phyloP scores from a whole-genome alignment of 2,329 filamentous ascomycete species.

The Verticillium dahliae region DNA sequence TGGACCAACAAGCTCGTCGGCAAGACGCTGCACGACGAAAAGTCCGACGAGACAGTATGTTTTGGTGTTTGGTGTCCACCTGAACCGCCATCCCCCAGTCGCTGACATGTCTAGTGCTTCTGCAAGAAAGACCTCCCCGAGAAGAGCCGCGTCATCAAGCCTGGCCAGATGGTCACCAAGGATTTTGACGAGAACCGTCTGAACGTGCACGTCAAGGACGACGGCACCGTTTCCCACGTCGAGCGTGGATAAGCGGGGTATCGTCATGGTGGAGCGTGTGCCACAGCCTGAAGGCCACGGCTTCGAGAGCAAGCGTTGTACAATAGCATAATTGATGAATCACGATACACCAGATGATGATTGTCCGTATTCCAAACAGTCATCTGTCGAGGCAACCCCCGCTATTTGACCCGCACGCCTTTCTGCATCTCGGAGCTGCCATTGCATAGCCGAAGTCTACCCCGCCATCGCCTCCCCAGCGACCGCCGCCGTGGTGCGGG shows the following conservation, averaged over 20 bases:
- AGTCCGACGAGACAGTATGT: constrained; percentile 46
- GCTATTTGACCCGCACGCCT: neutral
- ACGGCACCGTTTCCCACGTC: constrained; percentile 55
- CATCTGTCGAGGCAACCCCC: neutral
- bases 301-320: neutral
- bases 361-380: neutral
- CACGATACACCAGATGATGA: neutral
- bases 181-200: constrained; percentile 48
- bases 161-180: constrained; percentile 50
- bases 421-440: neutral
- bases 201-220: constrained; percentile 53
- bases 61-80: neutral
- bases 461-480: constrained; percentile 15
- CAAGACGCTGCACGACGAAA: constrained; percentile 51
- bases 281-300: neutral
- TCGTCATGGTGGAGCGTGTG: constrained; percentile 21
- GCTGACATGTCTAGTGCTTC: constrained; percentile 39
- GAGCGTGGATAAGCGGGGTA: constrained; percentile 37
- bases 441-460: constrained; percentile 8
- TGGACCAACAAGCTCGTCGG: constrained; percentile 58
- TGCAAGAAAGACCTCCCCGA: constrained; percentile 54
- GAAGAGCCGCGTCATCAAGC: constrained; percentile 48
- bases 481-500: neutral
- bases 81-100: neutral
- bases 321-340: neutral